Evolutionary conservation across 345 rosid genomes (phyloP).

Genomic region (Gynandropsis gynandra): DNA sequence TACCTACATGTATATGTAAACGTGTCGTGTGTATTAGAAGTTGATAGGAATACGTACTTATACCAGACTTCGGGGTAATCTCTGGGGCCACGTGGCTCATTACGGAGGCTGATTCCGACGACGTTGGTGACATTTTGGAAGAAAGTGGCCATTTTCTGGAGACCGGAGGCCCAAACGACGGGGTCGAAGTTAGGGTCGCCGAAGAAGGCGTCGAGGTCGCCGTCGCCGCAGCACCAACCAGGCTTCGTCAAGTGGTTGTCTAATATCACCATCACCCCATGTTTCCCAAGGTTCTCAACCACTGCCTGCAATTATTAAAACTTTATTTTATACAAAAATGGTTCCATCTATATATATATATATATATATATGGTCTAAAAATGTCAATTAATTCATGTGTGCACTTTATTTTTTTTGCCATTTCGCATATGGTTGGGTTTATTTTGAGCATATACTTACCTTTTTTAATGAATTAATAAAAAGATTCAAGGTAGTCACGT

Average conservation of each 20-base stretch:
- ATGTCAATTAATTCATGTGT: too few relatives aligned
- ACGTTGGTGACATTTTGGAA: conserved; percentile 50
- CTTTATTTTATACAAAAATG: too few relatives aligned
- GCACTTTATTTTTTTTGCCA: too few relatives aligned
- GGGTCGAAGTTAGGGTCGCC: conserved; percentile 71
- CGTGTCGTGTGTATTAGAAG: too few relatives aligned
- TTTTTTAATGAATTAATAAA: too few relatives aligned
- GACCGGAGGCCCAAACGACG: conserved; percentile 51
- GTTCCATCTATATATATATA: too few relatives aligned
- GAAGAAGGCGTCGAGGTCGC: conserved; percentile 76
- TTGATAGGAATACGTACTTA: conserved; percentile 30
- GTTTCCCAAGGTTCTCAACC: conserved; percentile 53
- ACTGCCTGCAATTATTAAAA: conserved; percentile 41
- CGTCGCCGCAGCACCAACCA: conserved; percentile 78
- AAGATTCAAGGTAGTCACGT: too few relatives aligned
- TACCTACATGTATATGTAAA: too few relatives aligned
- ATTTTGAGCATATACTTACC: too few relatives aligned
- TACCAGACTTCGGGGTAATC: conserved; percentile 71
- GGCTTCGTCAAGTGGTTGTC: conserved; percentile 83
- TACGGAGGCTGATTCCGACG: conserved; percentile 77
- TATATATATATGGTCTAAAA: too few relatives aligned
- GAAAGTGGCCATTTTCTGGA: conserved; percentile 57
- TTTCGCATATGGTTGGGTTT: too few relatives aligned
- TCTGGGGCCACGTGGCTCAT: conserved; percentile 69
- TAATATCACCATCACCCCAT: conserved; percentile 64